Evolutionary conservation across 2,329 filamentous ascomycete species (phyloP).

Genomic region (Nemania sp.): DNA sequence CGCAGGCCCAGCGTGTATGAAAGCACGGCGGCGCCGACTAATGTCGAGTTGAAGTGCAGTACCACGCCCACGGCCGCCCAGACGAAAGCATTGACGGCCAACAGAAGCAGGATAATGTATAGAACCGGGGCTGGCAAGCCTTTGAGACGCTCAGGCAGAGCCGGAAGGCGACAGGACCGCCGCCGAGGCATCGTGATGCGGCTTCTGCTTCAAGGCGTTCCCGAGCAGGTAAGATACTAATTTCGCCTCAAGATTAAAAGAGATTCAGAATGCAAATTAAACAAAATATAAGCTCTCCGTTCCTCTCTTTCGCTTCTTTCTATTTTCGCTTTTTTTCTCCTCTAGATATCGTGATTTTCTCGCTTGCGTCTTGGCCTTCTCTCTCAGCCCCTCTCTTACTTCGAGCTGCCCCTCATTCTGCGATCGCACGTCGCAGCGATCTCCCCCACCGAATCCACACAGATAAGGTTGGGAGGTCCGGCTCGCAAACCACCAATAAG

Average conservation of each 20-base stretch:
- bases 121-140: slow-evolving; percentile 42
- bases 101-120: slow-evolving; percentile 54
- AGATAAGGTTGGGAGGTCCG: slow-evolving; percentile 7
- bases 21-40: slow-evolving; percentile 80
- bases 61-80: slow-evolving; percentile 60
- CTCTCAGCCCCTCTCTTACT: slow-evolving; percentile 7
- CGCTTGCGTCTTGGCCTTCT: neutral
- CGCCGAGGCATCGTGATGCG: slow-evolving; percentile 6
- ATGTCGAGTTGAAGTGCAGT: slow-evolving; percentile 56
- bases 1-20: slow-evolving; percentile 88
- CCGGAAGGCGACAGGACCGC: slow-evolving; percentile 7
- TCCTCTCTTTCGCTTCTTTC: neutral
- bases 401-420: slow-evolving; percentile 5
- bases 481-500: slow-evolving; percentile 11
- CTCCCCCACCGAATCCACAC: slow-evolving; percentile 13
- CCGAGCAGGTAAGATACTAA: too few species aligned
- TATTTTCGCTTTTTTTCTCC: neutral
- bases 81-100: slow-evolving; percentile 55
- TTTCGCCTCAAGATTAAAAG: neutral
- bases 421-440: neutral
- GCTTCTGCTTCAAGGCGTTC: neutral
- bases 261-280: neutral
- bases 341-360: neutral
- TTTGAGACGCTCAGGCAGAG: slow-evolving; percentile 29
- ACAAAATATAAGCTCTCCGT: neutral